These are phyloP conservation scores for Andrographis paniculata DNA, from an alignment of 305 asterid genomes.

Conservation along the genomic window DNA sequence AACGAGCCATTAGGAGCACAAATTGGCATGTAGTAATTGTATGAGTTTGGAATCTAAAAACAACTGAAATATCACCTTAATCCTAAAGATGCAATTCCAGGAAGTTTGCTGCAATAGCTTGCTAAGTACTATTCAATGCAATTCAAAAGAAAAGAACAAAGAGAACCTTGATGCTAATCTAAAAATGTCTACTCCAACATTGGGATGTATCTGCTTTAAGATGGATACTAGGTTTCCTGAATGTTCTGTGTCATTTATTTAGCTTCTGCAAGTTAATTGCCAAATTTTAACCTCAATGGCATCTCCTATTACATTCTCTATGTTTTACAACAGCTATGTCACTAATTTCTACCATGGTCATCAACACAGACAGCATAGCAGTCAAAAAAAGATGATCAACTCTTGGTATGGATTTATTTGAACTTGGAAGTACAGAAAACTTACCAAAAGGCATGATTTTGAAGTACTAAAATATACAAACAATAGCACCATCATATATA, in stretches of 20 bases:
- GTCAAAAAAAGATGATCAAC: too few relatives aligned
- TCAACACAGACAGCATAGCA: not conserved
- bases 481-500: not conserved
- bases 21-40: not conserved
- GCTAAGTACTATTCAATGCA: too few relatives aligned
- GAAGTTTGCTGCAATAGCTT: too few relatives aligned
- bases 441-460: conserved; percentile 15
- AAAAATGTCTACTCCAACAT: too few relatives aligned
- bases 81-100: too few relatives aligned
- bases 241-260: not conserved
- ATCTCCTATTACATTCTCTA: not conserved
- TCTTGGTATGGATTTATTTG: too few relatives aligned
- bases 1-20: conserved; percentile 9
- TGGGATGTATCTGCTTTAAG: too few relatives aligned
- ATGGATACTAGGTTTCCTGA: too few relatives aligned
- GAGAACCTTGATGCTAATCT: too few relatives aligned
- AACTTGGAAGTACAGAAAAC: too few relatives aligned
- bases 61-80: not conserved
- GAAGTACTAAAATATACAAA: conserved; percentile 10
- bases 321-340: not conserved
- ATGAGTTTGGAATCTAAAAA: not conserved
- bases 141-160: too few relatives aligned
- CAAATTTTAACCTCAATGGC: not conserved
- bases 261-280: not conserved
- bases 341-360: not conserved